Evolutionary conservation across 108 stramenopile species (phyloP).

Genomic region (Tribonema minus): DNA sequence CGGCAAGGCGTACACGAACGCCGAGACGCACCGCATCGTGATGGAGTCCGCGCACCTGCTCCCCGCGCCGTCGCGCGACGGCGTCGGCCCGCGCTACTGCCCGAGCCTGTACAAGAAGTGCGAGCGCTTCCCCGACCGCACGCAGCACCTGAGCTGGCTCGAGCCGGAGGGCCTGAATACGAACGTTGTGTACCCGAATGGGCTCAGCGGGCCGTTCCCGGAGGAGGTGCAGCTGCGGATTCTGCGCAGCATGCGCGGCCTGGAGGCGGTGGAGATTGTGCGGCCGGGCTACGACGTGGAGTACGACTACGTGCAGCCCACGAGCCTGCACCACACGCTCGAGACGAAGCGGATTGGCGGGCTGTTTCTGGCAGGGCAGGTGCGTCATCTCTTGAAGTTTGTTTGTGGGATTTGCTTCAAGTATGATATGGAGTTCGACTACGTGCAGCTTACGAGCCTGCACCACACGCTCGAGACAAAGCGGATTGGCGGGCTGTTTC

Average conservation of each 20-base stretch:
- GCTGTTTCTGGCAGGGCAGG: constrained; percentile 90
- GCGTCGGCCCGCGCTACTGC: constrained; percentile 78
- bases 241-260: constrained; percentile 35
- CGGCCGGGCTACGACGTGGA: constrained; percentile 86
- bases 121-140: constrained; percentile 75
- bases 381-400: no score
- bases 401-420: no score
- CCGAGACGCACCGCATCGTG: constrained; percentile 70
- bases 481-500: constrained; percentile 75
- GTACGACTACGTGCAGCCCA: constrained; percentile 93
- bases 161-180: constrained; percentile 95
- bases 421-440: constrained; percentile 92
- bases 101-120: constrained; percentile 93
- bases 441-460: constrained; percentile 83
- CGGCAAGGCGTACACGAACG: constrained; percentile 52
- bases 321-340: constrained; percentile 75
- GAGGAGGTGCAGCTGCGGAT: constrained; percentile 75
- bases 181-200: constrained; percentile 93
- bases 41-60: constrained; percentile 75
- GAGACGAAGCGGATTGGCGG: constrained; percentile 83
- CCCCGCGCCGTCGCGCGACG: constrained; percentile 65
- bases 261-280: constrained; percentile 85
- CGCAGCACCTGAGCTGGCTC: constrained; percentile 85
- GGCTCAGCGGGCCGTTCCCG: constrained; percentile 85
- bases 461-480: constrained; percentile 87